phyloP scores from a whole-genome alignment of 164 flowering plant species.

The Nymphaea colorata region DNA sequence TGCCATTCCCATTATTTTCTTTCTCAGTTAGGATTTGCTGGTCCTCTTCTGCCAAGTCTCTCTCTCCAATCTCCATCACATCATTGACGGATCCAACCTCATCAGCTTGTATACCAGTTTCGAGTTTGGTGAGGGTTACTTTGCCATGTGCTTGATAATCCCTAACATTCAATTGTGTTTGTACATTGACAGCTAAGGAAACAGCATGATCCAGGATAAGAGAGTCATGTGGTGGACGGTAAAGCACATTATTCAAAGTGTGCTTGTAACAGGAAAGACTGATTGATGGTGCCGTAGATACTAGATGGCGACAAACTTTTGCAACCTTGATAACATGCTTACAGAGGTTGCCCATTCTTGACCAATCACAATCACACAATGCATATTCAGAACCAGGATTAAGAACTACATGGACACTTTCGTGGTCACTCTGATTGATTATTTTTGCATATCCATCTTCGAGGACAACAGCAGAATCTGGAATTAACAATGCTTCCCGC shows the following conservation, averaged over 20 bases:
- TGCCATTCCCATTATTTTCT: not conserved
- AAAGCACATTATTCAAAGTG: slow-evolving; percentile 46
- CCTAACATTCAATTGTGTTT: slow-evolving; percentile 36
- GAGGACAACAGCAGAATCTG: slow-evolving; percentile 52
- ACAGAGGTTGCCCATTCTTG: slow-evolving; percentile 75
- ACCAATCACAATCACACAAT: slow-evolving; percentile 72
- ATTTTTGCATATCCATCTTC: slow-evolving; percentile 55
- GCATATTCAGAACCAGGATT: slow-evolving; percentile 83
- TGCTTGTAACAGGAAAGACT: slow-evolving; percentile 53
- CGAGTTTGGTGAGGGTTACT: not conserved
- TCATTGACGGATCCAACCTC: not conserved
- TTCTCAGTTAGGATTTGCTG: not conserved
- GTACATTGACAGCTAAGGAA: slow-evolving; percentile 59
- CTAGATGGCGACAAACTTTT: slow-evolving; percentile 31
- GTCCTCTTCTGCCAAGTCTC: not conserved
- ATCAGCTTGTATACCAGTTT: not conserved
- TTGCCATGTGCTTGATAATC: slow-evolving; percentile 14
- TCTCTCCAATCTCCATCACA: not conserved
- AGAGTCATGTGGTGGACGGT: slow-evolving; percentile 71
- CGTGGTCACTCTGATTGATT: slow-evolving; percentile 29
- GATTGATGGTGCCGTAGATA: slow-evolving; percentile 35
- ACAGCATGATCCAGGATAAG: slow-evolving; percentile 84
- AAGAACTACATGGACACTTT: slow-evolving; percentile 35
- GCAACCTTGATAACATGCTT: slow-evolving; percentile 66
- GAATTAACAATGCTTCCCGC: slow-evolving; percentile 58